Conservation (phyloP, 495 filamentous ascomycete species). For the Neurospora sp. region DNA sequence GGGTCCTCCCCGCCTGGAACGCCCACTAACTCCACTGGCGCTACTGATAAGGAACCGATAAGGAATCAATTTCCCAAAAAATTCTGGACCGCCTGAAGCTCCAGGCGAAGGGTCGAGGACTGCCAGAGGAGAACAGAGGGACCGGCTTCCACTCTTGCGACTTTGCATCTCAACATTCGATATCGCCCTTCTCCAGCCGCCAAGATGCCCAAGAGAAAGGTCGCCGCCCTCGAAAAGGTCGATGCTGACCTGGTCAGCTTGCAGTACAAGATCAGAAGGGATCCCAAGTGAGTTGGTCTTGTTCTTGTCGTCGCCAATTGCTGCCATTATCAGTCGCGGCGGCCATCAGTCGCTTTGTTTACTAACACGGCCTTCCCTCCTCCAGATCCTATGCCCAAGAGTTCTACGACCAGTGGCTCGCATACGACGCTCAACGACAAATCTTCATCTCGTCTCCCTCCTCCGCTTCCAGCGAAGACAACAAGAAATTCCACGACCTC, state of each 20-base stretch:
- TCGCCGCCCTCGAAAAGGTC: constrained; percentile 87
- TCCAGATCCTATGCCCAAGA: constrained; percentile 72
- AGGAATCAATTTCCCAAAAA: background rate
- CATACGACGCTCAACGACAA: constrained; percentile 83
- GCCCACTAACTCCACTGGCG: background rate
- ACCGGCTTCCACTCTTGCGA: background rate
- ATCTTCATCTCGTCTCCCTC: constrained; percentile 80
- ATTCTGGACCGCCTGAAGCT: background rate
- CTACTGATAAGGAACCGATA: background rate
- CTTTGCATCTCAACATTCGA: background rate
- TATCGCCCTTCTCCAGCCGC: background rate
- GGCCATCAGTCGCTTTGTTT: background rate
- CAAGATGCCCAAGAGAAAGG: constrained; percentile 72
- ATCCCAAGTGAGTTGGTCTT: constrained; percentile 51
- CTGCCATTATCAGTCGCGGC: background rate
- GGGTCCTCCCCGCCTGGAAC: background rate
- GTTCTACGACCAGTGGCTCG: constrained; percentile 78
- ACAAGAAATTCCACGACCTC: constrained; percentile 72
- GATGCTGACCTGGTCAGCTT: constrained; percentile 84
- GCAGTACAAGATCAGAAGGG: constrained; percentile 79
- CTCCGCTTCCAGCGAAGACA: constrained; percentile 60
- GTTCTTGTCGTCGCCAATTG: background rate
- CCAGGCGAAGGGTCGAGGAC: background rate
- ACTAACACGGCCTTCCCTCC: background rate
- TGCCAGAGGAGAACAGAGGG: background rate